Conservation (phyloP, 2,329 filamentous ascomycete genomes). For the Talaromyces sp. region DNA sequence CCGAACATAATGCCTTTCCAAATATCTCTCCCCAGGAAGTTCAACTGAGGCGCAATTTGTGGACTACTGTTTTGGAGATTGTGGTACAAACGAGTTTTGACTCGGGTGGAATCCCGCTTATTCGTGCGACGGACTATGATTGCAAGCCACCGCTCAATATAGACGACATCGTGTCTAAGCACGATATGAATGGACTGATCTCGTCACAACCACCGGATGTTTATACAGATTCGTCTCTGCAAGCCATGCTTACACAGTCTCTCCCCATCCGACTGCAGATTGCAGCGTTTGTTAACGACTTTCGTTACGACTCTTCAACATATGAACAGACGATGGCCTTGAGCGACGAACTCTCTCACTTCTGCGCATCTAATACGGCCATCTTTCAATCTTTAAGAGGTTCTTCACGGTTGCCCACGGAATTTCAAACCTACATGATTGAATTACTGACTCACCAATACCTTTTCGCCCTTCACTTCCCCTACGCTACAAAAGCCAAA, state of each 20-base stretch:
- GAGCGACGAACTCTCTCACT: not conserved
- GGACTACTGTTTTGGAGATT: slow-evolving; percentile 13
- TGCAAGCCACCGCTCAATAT: slow-evolving; percentile 9
- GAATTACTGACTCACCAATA: slow-evolving; percentile 12
- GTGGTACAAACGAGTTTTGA: slow-evolving; percentile 12
- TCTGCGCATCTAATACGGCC: not conserved
- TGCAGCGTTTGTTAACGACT: slow-evolving; percentile 10
- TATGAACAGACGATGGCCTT: not conserved
- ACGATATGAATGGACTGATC: not conserved
- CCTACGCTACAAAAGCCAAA: slow-evolving; percentile 9
- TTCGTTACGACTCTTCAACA: not conserved
- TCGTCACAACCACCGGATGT: not conserved
- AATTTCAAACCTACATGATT: slow-evolving; percentile 10
- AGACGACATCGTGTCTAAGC: not conserved
- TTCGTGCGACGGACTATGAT: slow-evolving; percentile 7
- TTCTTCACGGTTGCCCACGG: not conserved
- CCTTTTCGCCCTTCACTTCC: slow-evolving; percentile 11
- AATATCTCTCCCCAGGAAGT: slow-evolving; percentile 1
- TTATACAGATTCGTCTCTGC: slow-evolving; percentile 5
- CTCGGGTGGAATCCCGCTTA: slow-evolving; percentile 5
- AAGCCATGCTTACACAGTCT: slow-evolving; percentile 1
- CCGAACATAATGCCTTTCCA: slow-evolving; percentile 16
- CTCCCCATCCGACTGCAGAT: slow-evolving; percentile 1
- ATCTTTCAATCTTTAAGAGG: not conserved
- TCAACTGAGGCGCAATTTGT: slow-evolving; percentile 11